Base-by-base conservation (phyloP, 169 alveolate genomes). In the Cystoisospora suis region DNA sequence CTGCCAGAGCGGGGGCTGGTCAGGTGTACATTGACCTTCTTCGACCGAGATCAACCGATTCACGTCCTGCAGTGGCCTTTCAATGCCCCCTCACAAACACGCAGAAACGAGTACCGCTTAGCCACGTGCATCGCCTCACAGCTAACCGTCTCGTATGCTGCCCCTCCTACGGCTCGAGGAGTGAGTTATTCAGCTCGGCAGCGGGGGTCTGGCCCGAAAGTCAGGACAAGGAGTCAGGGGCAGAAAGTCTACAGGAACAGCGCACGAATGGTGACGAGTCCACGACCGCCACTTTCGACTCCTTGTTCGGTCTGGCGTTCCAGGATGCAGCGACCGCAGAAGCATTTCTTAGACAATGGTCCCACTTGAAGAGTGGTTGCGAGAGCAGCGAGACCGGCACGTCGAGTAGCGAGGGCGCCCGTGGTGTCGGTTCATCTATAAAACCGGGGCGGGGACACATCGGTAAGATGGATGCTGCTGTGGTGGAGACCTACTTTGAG, bases 401-500 rank as follows among this genome's bases (percentile, higher is more conserved):
- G 46, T 29, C 44, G 79, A 23, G 44, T 20, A n/a, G n/a, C 4
- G 79, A 17, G 79, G 17, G 17, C 29, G 38, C 29, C 46, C 15
- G 79, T 44, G 79, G 27, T 65, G 4, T 44, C 27, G 79, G 20
- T 65, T 38, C 17, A 2, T 44, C 27, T 7, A 65, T 44, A 65
- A 3, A 3, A 20, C 44, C 38, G 44, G 7, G 29, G 3, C 40
- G 79, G 4, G 79, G 79, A 20, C 79, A 65, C 44, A 65, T 65
- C 46, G 61, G 69, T 46, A 47, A 34, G 42, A 89, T 89, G 93
- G 89, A 89, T 7, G 79, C 77, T 0, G 23, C 42, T 1, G 49
- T 90, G 34, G 94, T 93, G 17, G 90, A 87, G 47, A 81, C 90
- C 86, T 99, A 99, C 95, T 98, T 98, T 95, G 98, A 98, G 93